phyloP scores from a whole-genome alignment of 306 rosid genomes.

The Trifolium pratense region DNA sequence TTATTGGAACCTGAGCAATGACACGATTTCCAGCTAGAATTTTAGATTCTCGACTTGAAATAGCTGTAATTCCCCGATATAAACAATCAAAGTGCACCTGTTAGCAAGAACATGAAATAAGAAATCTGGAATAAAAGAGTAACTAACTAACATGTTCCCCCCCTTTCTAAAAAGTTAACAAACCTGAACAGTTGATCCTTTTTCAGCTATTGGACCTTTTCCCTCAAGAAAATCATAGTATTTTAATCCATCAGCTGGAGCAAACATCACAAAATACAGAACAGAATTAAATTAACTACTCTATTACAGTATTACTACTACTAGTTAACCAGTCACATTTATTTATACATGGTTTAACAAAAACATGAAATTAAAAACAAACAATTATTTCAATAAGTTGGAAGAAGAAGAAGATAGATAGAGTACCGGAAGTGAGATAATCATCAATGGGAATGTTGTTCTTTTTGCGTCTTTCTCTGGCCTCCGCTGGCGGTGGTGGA shows the following conservation, averaged over 20 bases:
- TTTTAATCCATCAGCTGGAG: conserved; percentile 77
- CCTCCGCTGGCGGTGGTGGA: conserved; percentile 51
- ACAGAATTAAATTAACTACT: no score
- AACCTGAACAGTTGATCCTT: conserved; percentile 83
- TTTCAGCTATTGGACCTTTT: conserved; percentile 73
- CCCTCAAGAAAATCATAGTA: conserved; percentile 90
- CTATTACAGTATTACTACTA: no score
- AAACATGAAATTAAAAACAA: no score
- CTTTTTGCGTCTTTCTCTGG: conserved; percentile 79
- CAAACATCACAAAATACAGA: no score
- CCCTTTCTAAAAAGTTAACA: neutral
- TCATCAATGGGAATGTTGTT: conserved; percentile 70
- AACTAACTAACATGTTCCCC: neutral
- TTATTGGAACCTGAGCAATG: conserved; percentile 73
- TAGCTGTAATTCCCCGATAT: conserved; percentile 80
- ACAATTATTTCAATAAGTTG: no score
- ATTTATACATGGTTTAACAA: no score
- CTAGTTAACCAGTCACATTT: no score
- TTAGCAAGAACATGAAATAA: conserved; percentile 2
- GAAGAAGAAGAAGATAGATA: no score
- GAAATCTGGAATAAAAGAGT: conserved; percentile 20
- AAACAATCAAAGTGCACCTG: conserved; percentile 95
- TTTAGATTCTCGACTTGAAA: conserved; percentile 93
- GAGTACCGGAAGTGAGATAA: conserved; percentile 59
- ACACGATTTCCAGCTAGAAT: conserved; percentile 87